Base-by-base conservation (phyloP, 2,329 filamentous ascomycete species). In the Ambrosiella cleistominuta region DNA sequence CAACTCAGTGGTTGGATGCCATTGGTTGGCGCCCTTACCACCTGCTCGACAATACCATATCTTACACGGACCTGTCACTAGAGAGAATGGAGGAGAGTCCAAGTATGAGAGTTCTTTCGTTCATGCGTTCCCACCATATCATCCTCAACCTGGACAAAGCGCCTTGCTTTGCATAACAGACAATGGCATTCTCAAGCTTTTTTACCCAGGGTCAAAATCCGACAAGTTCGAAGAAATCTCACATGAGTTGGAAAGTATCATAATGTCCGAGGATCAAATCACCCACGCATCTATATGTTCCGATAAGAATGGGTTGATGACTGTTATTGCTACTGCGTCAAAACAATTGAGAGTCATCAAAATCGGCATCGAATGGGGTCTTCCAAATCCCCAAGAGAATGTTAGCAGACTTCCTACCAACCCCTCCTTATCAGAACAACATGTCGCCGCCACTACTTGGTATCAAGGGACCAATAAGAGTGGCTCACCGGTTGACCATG, bases 251-350 rank as follows among this genome's bases (percentile, higher is more conserved):
- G 86, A 90, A 66, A 83, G 81, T 62, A 76, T 88, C 59, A 76
- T 81, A 36, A 82, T 82, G 39, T 82, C 84, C 0, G 82, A 88
- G 62, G 84, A 88, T 62, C 68, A 87, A n/a, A 76, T 91, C 55
- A 88, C 87, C 0, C 88, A 94, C 70, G 87, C 87, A 9, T 79
- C 86, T 44, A 74, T 89, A 62, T 79, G 83, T 60, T 80, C 85
- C 2, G 86, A 90, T 58, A 87, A 83, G 69, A 81, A 86, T 87
- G 70, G 66, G 50, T 70, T 90, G 13, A 70, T 87, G 40, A 74
- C 88, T 47, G 81, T 79, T 5, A 74, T 86, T 60, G 80, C 83
- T 57, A 87, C 86, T 19, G 75, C 80, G 11, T 83, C 83, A 2
- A 82, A 81, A 57, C 83, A 88, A 62, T 74, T 96, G 36, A 82